Base-by-base conservation (phyloP, 2,329 filamentous ascomycete genomes). In the Arthrobotrys conoides region DNA sequence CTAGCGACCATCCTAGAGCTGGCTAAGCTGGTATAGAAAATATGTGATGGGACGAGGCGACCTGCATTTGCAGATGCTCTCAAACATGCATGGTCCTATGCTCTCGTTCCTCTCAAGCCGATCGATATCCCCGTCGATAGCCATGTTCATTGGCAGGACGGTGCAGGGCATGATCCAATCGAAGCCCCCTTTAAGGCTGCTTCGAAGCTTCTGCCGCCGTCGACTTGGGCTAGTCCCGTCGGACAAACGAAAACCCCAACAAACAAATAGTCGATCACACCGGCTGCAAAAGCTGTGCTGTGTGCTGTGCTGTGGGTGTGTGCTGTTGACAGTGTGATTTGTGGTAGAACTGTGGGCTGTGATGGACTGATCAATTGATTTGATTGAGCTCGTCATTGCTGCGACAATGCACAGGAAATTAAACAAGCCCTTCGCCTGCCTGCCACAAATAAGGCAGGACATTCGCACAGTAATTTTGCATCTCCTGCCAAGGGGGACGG, bases 21-120 rank as follows among this genome's bases (percentile, higher is more conserved):
- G 51, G 63, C 41, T 49, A 61, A 46, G 30, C n/a, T 49, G 30
- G 64, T 12, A 30, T 33, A 55, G 30, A 57, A 76, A 67, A 67
- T 76, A 71, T 71, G 73, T 77, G 73, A 77, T 77, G 73, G 73
- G 73, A 77, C 66, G 73, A 71, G 70, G 66, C 73, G 73, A 77
- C 61, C 14, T 77, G 73, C 73, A 77, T 61, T 61, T 77, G 73
- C 73, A 77, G 73, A 77, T 30, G 49, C 73, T 66, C 72, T 68
- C 66, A 77, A 51, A 70, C 65, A 51, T 70, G 59, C 59, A 49
- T 61, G 57, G 57, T 61, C 57, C 57, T 61, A 61, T 33, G 55
- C 51, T 61, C 18, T 33, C 24, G 1, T 36, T 44, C 49, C 61
- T 59, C 64, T 51, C 57, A 61, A 61, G 33, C 57, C 57, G 57